Evolutionary conservation across 148 eudicot genomes (phyloP).

Genomic region (Camellia granthamiana): DNA sequence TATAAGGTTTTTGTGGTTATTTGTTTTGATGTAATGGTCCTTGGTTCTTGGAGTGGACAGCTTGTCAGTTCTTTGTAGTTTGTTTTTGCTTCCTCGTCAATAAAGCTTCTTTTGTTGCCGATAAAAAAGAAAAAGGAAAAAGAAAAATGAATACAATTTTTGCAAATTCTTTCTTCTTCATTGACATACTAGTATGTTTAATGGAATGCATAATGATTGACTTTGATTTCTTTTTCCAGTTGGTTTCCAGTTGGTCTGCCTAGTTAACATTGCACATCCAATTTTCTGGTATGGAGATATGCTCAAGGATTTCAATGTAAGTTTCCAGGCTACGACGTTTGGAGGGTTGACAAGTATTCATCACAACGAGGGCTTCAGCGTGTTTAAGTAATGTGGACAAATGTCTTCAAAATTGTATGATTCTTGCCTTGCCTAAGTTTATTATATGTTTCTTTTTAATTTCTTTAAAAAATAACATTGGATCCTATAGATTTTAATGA

Average conservation of each 20-base stretch:
- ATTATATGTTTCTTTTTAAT: background rate
- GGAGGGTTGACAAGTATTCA: conserved; percentile 6
- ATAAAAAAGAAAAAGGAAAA: no score
- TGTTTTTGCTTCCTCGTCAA: no score
- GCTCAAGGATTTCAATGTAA: conserved; percentile 10
- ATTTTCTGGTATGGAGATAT: background rate
- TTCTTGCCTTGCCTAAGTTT: conserved; percentile 8
- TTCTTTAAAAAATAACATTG: background rate
- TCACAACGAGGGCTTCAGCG: conserved; percentile 8
- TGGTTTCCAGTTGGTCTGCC: background rate
- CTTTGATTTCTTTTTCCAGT: background rate
- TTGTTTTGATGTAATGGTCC: no score
- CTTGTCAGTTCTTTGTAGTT: no score
- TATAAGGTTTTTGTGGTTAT: no score
- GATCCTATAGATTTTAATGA: background rate
- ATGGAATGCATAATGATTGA: background rate
- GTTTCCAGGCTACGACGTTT: background rate
- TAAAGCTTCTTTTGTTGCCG: no score
- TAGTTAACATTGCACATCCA: background rate
- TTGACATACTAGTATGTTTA: background rate
- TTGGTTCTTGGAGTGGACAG: no score
- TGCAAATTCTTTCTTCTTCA: background rate
- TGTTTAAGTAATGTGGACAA: conserved; percentile 70
- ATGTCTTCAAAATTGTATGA: conserved; percentile 77
- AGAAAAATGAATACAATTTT: background rate